These are phyloP conservation scores for Xylaria cubensis DNA, from an alignment of 495 filamentous ascomycete genomes.

Conservation along the genomic window DNA sequence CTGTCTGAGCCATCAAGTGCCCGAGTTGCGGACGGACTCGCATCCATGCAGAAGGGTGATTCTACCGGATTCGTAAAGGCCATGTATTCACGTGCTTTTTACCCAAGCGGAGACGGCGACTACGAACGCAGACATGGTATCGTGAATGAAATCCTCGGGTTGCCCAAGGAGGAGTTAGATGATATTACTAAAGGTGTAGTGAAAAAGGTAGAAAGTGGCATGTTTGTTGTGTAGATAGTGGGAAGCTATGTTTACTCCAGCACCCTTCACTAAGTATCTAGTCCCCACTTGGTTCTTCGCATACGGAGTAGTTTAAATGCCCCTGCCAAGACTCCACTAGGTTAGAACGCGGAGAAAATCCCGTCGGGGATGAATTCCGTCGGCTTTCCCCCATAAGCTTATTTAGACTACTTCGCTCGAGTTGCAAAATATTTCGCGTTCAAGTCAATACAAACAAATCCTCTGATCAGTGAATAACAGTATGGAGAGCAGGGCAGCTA, in stretches of 20 bases:
- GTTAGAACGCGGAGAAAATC: constrained; percentile 1
- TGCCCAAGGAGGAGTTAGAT: constrained; percentile 61
- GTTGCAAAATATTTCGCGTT: background rate
- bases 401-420: background rate
- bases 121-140: constrained; percentile 42
- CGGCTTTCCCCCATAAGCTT: background rate
- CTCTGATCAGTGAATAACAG: background rate
- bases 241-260: background rate
- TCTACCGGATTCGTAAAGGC: constrained; percentile 51
- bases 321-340: background rate
- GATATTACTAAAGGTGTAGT: constrained; percentile 51
- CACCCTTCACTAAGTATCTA: background rate
- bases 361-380: constrained; percentile 6
- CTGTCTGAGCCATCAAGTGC: constrained; percentile 44
- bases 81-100: constrained; percentile 59
- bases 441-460: background rate
- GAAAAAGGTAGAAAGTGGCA: constrained; percentile 15
- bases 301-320: background rate
- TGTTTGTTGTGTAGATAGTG: background rate
- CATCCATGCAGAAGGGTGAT: constrained; percentile 49
- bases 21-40: constrained; percentile 47
- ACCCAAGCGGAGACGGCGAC: constrained; percentile 49
- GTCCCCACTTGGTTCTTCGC: background rate
- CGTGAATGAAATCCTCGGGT: constrained; percentile 54
- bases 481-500: background rate